phyloP scores from a whole-genome alignment of 2,329 filamentous ascomycete species.

The Pyricularia pennisetigena region DNA sequence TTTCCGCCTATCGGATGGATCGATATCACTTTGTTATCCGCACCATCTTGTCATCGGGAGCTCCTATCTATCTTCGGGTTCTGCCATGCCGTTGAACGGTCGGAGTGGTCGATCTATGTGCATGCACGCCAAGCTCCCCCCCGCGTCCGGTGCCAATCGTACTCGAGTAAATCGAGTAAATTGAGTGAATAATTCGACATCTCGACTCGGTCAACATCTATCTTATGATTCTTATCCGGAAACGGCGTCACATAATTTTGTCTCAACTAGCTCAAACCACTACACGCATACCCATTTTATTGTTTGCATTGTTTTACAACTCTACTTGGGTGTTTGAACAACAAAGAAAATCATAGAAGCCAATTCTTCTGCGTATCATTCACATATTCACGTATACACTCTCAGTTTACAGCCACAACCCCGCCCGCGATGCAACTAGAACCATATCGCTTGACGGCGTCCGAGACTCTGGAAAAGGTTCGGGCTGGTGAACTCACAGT shows the following conservation, averaged over 20 bases:
- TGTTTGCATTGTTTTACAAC: too few relatives aligned
- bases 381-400: not conserved
- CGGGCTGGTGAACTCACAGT: constrained; percentile 32
- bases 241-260: not conserved
- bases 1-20: not conserved
- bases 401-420: too few relatives aligned
- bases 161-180: too few relatives aligned
- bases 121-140: not conserved
- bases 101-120: not conserved
- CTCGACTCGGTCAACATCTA: not conserved
- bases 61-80: not conserved
- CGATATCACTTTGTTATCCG: not conserved
- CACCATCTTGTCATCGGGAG: not conserved
- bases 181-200: not conserved
- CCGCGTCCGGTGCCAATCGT: too few relatives aligned
- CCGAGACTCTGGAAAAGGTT: constrained; percentile 26
- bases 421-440: not conserved
- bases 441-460: constrained; percentile 25
- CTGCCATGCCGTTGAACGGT: not conserved
- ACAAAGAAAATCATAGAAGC: not conserved
- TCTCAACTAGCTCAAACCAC: too few relatives aligned
- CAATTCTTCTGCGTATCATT: not conserved
- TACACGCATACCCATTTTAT: too few relatives aligned
- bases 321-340: too few relatives aligned
- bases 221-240: too few relatives aligned